Evolutionary conservation across 129 eudicot species (phyloP).

Genomic region (Erigeron canadensis): DNA sequence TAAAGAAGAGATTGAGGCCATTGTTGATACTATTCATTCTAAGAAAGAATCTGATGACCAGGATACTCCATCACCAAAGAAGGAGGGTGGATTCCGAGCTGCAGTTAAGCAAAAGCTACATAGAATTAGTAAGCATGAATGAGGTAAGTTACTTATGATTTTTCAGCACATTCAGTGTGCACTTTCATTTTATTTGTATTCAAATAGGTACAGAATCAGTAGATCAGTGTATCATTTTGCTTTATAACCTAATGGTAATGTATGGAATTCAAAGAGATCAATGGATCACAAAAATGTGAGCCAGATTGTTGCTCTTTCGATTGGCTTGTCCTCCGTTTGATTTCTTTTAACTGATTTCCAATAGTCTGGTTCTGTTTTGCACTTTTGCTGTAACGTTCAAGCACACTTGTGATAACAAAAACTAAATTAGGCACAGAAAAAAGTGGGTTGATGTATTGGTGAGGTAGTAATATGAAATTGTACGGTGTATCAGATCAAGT

Average conservation of each 20-base stretch:
- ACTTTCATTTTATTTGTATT: neutral
- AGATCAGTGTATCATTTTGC: neutral
- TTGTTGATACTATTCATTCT: constrained; percentile 54
- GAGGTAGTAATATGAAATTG: too few relatives aligned
- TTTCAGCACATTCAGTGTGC: constrained; percentile 5
- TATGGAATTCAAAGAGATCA: neutral
- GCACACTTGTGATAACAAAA: neutral
- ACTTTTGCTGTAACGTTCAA: neutral
- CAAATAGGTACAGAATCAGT: neutral
- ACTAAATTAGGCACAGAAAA: too few relatives aligned
- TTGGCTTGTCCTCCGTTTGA: neutral
- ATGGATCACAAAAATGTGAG: neutral
- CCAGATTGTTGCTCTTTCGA: neutral
- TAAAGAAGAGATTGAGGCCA: constrained; percentile 82
- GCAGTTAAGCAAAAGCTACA: constrained; percentile 40
- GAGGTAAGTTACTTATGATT: constrained; percentile 28
- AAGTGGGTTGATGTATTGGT: too few relatives aligned
- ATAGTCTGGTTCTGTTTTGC: neutral
- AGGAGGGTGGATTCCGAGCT: constrained; percentile 45
- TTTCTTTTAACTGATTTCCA: neutral
- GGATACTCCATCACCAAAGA: constrained; percentile 39
- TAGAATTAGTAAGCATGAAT: constrained; percentile 26
- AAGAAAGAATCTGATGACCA: constrained; percentile 46
- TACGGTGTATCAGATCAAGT: too few relatives aligned
- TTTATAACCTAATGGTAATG: neutral